Evolutionary conservation across 2,329 filamentous ascomycete genomes (phyloP).

Genomic region (Aspergillus quadrilineatus): DNA sequence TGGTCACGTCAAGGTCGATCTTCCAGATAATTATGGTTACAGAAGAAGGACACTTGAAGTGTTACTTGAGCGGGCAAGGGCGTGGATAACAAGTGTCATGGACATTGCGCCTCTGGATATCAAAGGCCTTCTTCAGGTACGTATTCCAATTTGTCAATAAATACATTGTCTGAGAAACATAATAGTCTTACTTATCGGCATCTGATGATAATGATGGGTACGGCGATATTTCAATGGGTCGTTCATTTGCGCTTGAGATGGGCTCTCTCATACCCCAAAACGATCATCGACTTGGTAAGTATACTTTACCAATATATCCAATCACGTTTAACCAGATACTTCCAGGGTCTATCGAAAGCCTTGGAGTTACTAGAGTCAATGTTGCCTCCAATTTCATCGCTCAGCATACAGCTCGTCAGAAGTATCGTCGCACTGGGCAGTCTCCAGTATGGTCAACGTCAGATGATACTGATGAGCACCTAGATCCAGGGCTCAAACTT

Average conservation of each 20-base stretch:
- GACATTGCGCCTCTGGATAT: constrained; percentile 87
- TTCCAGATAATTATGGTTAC: constrained; percentile 90
- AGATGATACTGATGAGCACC: constrained; percentile 33
- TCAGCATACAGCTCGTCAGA: constrained; percentile 94
- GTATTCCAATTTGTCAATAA: not conserved
- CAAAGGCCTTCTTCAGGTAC: constrained; percentile 77
- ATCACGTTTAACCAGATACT: not conserved
- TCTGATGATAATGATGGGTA: constrained; percentile 89
- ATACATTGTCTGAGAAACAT: not conserved
- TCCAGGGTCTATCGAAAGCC: constrained; percentile 66
- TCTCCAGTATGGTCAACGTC: too few species aligned
- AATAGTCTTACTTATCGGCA: constrained; percentile 86
- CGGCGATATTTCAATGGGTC: constrained; percentile 85
- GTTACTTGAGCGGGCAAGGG: constrained; percentile 72
- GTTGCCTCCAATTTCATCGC: constrained; percentile 94
- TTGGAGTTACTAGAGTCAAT: constrained; percentile 75
- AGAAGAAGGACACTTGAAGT: constrained; percentile 75
- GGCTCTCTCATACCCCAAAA: constrained; percentile 81
- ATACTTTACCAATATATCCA: not conserved
- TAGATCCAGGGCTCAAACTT: not conserved
- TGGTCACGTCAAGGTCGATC: constrained; percentile 76
- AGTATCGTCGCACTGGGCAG: constrained; percentile 73
- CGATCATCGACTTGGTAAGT: constrained; percentile 71
- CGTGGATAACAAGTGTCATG: constrained; percentile 78
- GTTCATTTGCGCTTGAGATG: constrained; percentile 92